Base-by-base conservation (phyloP, 306 rosid species). In the Lotus japonicus region DNA sequence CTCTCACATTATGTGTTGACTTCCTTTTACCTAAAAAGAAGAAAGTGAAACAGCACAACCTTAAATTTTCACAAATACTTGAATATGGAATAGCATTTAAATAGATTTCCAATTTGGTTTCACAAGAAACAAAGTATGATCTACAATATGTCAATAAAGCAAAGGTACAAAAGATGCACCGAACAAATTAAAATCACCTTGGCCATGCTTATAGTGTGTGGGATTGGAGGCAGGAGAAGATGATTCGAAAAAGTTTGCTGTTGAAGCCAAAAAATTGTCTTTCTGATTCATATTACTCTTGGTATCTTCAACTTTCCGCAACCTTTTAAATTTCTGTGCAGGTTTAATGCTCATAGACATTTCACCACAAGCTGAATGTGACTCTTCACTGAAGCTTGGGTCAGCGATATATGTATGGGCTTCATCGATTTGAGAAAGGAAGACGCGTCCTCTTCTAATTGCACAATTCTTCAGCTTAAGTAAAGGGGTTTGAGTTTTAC, bases 301-400 rank as follows among this genome's bases (percentile, higher is more conserved):
- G 35, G 38, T 17, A 33, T 79, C 84, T 54, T 76, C 89, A 79
- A 83, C 70, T 84, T 85, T 92, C 66, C 88, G 81, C 89, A 92
- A 68, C 59, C 98, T 86, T 76, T 86, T 90, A 38, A 92, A 85
- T 78, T 73, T 90, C 75, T 66, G 79, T 19, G 64, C 66, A 57
- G 73, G 84, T 79, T 86, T 77, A 38, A 83, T 71, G 73, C 95
- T 83, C 73, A 14, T 78, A 12, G 78, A 63, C 79, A 72, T 81
- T 42, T 86, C 91, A 59, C 77, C 94, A 79, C 74, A 66, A 61
- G 79, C 77, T n/a, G 81, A 71, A 81, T 53, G 62, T 78, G 85
- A 79, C 79, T 85, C 88, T 88, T 84, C 85, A 73, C 86, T 77
- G 75, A 67, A 60, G 81, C 86, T 83, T 45, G 60, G 79, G 50